phyloP scores from a whole-genome alignment of 495 filamentous ascomycete genomes.

The Filosporella fistucella region DNA sequence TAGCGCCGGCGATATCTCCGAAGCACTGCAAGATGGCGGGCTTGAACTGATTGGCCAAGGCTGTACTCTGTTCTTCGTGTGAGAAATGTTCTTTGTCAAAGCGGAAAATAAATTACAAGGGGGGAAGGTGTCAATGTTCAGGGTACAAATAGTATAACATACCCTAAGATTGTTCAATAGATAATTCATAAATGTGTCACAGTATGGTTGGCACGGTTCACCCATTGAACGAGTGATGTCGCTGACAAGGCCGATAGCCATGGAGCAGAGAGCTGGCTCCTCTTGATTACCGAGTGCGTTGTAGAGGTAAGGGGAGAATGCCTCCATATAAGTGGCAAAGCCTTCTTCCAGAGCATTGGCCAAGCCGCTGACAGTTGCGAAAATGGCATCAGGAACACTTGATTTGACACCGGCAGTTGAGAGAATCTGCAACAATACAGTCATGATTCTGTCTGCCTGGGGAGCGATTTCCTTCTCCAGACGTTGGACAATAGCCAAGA shows the following conservation, averaged over 20 bases:
- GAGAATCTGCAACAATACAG: slow-evolving; percentile 75
- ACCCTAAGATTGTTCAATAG: slow-evolving; percentile 85
- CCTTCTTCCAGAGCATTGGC: slow-evolving; percentile 85
- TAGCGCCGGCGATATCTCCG: slow-evolving; percentile 95
- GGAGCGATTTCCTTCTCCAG: slow-evolving; percentile 88
- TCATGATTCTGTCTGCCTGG: slow-evolving; percentile 91
- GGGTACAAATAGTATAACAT: slow-evolving; percentile 29
- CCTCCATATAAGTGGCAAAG: slow-evolving; percentile 94
- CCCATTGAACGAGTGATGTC: slow-evolving; percentile 91
- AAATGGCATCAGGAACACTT: slow-evolving; percentile 88
- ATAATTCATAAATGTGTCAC: slow-evolving; percentile 96
- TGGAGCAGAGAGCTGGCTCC: slow-evolving; percentile 86
- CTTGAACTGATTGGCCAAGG: slow-evolving; percentile 92
- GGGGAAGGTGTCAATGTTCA: too few species aligned
- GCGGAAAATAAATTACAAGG: not conserved
- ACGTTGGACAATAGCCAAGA: slow-evolving; percentile 87
- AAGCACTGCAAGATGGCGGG: slow-evolving; percentile 97
- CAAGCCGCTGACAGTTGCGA: slow-evolving; percentile 82
- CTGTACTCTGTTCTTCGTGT: slow-evolving; percentile 47
- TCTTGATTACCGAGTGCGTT: slow-evolving; percentile 93
- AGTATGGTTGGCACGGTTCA: slow-evolving; percentile 85
- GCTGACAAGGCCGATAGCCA: slow-evolving; percentile 96
- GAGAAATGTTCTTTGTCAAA: slow-evolving; percentile 15
- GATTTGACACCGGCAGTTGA: slow-evolving; percentile 77
- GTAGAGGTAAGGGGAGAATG: slow-evolving; percentile 85